phyloP scores from a whole-genome alignment of 1,139 yeast genomes.

The Diutina catenulata region DNA sequence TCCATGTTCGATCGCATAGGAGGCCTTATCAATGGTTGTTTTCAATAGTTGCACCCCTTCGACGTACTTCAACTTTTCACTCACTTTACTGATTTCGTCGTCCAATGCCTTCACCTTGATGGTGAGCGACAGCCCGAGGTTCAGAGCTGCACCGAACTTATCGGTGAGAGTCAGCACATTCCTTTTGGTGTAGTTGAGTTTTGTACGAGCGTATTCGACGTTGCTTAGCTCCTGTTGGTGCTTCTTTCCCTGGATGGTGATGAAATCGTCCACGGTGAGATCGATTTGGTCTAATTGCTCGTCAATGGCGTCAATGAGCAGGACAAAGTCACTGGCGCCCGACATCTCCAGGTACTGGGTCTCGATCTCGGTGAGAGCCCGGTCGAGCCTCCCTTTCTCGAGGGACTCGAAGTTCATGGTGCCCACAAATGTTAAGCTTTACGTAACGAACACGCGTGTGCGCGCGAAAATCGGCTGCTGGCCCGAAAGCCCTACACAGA shows the following conservation, averaged over 20 bases:
- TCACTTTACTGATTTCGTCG: constrained; percentile 58
- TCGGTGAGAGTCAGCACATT: constrained; percentile 36
- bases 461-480: background rate
- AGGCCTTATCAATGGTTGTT: constrained; percentile 53
- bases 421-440: background rate
- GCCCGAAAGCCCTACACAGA: too few relatives aligned
- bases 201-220: constrained; percentile 27
- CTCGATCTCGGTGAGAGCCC: background rate
- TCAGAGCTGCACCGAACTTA: constrained; percentile 48
- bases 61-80: constrained; percentile 53
- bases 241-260: constrained; percentile 17
- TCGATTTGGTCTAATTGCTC: constrained; percentile 14
- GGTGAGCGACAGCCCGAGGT: constrained; percentile 56
- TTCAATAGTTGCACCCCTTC: constrained; percentile 52
- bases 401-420: constrained; percentile 2
- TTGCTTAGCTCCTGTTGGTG: constrained; percentile 26
- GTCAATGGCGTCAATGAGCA: constrained; percentile 11
- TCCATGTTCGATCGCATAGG: constrained; percentile 51
- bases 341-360: background rate
- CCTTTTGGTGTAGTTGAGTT: constrained; percentile 23
- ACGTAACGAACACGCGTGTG: too few relatives aligned
- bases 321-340: background rate
- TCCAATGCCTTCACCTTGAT: constrained; percentile 61
- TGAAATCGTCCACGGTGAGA: constrained; percentile 9
- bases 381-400: background rate